phyloP scores from a whole-genome alignment of 2,329 filamentous ascomycete genomes.

The Westerdykella sp. region DNA sequence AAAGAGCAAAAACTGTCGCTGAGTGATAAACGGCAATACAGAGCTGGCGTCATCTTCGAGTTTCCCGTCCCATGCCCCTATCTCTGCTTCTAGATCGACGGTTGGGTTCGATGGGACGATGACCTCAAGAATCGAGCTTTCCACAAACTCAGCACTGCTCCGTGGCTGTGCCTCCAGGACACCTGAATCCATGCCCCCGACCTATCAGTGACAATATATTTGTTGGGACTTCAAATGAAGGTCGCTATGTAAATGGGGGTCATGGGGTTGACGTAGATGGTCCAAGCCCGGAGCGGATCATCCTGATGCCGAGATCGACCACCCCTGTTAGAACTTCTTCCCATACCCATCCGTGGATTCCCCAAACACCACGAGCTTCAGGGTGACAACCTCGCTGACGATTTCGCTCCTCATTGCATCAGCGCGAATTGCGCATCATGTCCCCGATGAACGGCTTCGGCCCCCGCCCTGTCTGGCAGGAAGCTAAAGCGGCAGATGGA shows the following conservation, averaged over 20 bases:
- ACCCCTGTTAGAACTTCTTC: too few species aligned
- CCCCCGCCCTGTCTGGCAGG: slow-evolving; percentile 62
- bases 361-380: too few species aligned
- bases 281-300: too few species aligned
- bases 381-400: too few species aligned
- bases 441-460: slow-evolving; percentile 54
- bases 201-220: too few species aligned
- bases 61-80: slow-evolving; percentile 42
- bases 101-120: slow-evolving; percentile 34
- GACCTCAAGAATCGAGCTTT: slow-evolving; percentile 36
- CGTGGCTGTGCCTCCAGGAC: slow-evolving; percentile 19
- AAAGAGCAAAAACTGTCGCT: slow-evolving; percentile 63
- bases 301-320: too few species aligned
- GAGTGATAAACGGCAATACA: slow-evolving; percentile 52
- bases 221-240: too few species aligned
- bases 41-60: slow-evolving; percentile 41
- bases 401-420: too few species aligned
- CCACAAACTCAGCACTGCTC: slow-evolving; percentile 33
- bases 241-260: too few species aligned
- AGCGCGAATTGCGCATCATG: too few species aligned
- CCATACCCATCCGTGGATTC: too few species aligned
- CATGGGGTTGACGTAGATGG: too few species aligned
- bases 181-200: slow-evolving; percentile 15
- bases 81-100: slow-evolving; percentile 33
- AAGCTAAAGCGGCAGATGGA: slow-evolving; percentile 74